Percentiles rank a stretch among this genome's conserved stretches.
Conservation (phyloP, 2,329 filamentous ascomycete genomes). For the Sphaerostilbella broomeana region DNA sequence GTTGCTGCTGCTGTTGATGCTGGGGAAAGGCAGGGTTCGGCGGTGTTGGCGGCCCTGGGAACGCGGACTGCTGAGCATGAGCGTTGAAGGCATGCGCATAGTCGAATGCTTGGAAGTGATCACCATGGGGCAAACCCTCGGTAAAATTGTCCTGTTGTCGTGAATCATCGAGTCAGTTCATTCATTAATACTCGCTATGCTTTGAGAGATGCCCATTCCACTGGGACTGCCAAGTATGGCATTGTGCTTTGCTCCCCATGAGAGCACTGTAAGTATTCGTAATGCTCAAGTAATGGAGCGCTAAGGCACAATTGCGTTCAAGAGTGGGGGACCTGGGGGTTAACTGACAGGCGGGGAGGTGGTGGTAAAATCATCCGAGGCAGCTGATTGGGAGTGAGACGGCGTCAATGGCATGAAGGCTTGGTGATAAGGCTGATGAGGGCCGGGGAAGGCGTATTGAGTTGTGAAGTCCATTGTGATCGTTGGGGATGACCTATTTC, state of each 20-base stretch:
- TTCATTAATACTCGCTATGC: too few species aligned
- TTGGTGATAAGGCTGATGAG: slow-evolving; percentile 41
- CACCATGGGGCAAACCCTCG: slow-evolving; percentile 39
- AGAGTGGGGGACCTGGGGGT: slow-evolving; percentile 24
- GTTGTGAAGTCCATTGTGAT: slow-evolving; percentile 45
- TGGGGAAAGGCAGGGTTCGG: slow-evolving; percentile 35
- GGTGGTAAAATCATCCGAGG: slow-evolving; percentile 48
- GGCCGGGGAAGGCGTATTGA: slow-evolving; percentile 40
- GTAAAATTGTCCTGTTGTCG: slow-evolving; percentile 42
- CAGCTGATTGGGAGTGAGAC: slow-evolving; percentile 48
- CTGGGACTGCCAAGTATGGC: not conserved
- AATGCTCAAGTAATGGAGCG: slow-evolving; percentile 29
- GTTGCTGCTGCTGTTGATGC: slow-evolving; percentile 19
- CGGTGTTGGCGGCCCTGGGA: slow-evolving; percentile 46
- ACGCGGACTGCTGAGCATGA: slow-evolving; percentile 22
- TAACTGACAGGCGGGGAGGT: slow-evolving; percentile 50
- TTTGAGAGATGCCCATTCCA: not conserved
- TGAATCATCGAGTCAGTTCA: slow-evolving; percentile 5
- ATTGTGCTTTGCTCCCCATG: not conserved
- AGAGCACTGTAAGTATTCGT: slow-evolving; percentile 21
- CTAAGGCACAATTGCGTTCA: slow-evolving; percentile 16
- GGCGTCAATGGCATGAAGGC: slow-evolving; percentile 51
- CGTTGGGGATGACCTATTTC: not conserved
- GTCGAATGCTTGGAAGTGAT: slow-evolving; percentile 45
- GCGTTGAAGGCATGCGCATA: slow-evolving; percentile 34